Evolutionary conservation across 495 filamentous ascomycete genomes (phyloP).

Genomic region (Tuber magnatum): DNA sequence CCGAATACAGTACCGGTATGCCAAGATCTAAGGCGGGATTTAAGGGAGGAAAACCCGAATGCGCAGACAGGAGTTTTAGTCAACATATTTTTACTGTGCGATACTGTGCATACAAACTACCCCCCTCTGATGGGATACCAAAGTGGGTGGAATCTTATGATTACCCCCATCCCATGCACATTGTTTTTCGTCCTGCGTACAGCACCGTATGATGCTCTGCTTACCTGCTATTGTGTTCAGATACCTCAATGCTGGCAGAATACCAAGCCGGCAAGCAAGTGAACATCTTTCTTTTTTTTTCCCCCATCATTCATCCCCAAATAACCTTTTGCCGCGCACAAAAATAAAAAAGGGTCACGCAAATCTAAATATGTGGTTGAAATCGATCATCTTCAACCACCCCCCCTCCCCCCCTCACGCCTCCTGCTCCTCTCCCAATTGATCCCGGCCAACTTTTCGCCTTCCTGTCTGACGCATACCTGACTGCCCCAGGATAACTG

Average conservation of each 20-base stretch:
- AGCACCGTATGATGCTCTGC: no score
- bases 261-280: neutral
- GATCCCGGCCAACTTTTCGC: neutral
- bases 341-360: neutral
- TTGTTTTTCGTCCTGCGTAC: neutral
- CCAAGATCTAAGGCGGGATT: no score
- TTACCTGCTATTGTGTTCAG: neutral
- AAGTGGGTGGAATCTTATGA: neutral
- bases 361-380: slow-evolving; percentile 2
- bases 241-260: neutral
- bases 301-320: neutral
- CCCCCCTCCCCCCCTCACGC: neutral
- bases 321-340: neutral
- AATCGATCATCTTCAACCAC: neutral
- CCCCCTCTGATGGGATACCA: no score
- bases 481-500: neutral
- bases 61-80: no score
- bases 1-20: no score
- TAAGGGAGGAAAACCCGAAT: no score
- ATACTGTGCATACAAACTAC: no score
- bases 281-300: neutral
- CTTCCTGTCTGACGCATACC: slow-evolving; percentile 1
- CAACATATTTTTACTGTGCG: no score
- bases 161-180: neutral
- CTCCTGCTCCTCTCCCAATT: slow-evolving; percentile 4